Conservation (phyloP, 257 asterid genomes). For the Salvia splendens region DNA sequence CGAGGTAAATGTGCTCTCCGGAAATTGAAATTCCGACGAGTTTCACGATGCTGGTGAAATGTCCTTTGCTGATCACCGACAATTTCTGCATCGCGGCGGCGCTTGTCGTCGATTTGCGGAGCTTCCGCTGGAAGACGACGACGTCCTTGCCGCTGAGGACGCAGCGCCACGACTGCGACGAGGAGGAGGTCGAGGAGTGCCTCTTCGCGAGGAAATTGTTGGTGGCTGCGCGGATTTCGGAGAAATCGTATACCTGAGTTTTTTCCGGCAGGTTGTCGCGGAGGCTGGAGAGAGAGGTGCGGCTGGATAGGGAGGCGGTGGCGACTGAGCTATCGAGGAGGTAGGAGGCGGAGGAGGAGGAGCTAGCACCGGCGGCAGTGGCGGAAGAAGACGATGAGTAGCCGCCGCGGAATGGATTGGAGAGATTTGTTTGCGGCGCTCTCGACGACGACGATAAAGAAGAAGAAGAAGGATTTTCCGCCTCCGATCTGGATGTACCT, state of each 20-base stretch:
- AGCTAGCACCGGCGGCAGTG: constrained; percentile 28
- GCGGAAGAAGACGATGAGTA: constrained; percentile 24
- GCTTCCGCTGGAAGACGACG: constrained; percentile 73
- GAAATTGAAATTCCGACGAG: constrained; percentile 74
- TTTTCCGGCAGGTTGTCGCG: constrained; percentile 63
- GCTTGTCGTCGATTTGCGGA: constrained; percentile 46
- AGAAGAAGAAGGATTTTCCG: constrained; percentile 29
- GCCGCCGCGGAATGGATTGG: constrained; percentile 32
- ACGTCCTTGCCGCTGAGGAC: constrained; percentile 59
- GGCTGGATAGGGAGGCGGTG: constrained; percentile 60
- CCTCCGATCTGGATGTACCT: constrained; percentile 27
- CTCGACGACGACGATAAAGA: neutral
- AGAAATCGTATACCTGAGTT: constrained; percentile 65
- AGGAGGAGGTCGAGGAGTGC: constrained; percentile 64
- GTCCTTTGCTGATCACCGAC: constrained; percentile 62
- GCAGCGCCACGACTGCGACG: constrained; percentile 94
- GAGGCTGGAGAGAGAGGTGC: constrained; percentile 55
- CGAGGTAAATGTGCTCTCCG: constrained; percentile 74
- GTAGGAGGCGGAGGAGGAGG: constrained; percentile 42
- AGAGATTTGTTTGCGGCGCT: constrained; percentile 26
- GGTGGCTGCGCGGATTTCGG: constrained; percentile 88
- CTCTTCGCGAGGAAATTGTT: constrained; percentile 84
- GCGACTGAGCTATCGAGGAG: constrained; percentile 58
- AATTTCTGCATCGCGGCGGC: constrained; percentile 54
- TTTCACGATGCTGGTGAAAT: constrained; percentile 71